Conservation (phyloP, 257 asterid species). For the Solanum habrochaites region DNA sequence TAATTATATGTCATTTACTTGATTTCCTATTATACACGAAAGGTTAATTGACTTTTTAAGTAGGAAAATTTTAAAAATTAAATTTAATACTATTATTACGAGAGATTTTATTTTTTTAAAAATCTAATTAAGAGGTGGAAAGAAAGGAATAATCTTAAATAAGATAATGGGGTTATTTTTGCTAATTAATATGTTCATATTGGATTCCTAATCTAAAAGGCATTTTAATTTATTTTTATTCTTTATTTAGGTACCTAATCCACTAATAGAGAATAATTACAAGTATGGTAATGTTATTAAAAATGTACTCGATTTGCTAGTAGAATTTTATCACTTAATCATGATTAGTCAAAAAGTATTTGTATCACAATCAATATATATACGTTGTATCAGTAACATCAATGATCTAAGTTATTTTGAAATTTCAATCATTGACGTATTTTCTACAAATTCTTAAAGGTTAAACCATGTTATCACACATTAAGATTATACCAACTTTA, state of each 20-base stretch:
- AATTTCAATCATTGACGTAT: not conserved
- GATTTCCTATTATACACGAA: not conserved
- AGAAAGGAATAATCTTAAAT: not conserved
- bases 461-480: not conserved
- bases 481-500: not conserved
- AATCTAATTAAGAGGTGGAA: not conserved
- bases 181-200: not conserved
- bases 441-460: not conserved
- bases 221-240: not conserved
- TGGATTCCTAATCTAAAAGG: not conserved
- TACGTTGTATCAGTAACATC: not conserved
- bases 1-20: not conserved
- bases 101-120: not conserved
- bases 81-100: not conserved
- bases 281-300: not conserved
- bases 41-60: not conserved
- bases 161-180: not conserved
- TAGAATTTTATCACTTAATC: not conserved
- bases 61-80: not conserved
- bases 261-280: not conserved
- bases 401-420: not conserved
- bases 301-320: not conserved
- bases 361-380: not conserved
- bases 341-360: not conserved
- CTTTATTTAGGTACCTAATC: not conserved